phyloP scores from a whole-genome alignment of 2,329 filamentous ascomycete genomes.

The Cordyceps pruinosa region DNA sequence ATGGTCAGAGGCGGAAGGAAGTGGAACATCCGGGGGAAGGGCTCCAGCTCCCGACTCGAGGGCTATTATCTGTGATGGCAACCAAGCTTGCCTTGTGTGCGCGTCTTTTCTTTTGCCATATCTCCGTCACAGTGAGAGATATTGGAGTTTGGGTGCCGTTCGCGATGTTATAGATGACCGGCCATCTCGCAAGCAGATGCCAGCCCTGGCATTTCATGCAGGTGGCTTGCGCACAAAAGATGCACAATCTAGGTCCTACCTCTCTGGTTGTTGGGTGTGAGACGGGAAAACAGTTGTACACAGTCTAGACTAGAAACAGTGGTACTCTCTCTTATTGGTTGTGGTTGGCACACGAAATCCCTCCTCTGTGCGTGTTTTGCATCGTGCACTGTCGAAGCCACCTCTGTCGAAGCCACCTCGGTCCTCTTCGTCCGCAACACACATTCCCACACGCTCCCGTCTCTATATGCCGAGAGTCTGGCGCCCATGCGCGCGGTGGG shows the following conservation, averaged over 20 bases:
- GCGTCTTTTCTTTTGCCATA: not conserved
- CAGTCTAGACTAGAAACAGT: slow-evolving; percentile 4
- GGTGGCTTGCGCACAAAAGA: not conserved
- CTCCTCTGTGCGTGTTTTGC: not conserved
- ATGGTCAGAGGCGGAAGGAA: not conserved
- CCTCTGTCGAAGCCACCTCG: not conserved
- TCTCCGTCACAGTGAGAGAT: not conserved
- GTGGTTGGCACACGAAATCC: not conserved
- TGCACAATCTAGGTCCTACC: not conserved
- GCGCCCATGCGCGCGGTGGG: too few species aligned
- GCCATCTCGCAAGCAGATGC: not conserved
- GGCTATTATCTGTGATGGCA: too few species aligned
- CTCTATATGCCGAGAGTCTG: too few species aligned
- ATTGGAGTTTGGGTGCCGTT: not conserved
- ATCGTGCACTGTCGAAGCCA: not conserved
- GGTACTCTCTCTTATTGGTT: not conserved
- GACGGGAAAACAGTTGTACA: not conserved
- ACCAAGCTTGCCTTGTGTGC: too few species aligned
- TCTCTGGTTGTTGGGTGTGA: not conserved
- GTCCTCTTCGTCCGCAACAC: not conserved
- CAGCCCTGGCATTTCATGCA: not conserved
- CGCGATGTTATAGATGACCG: not conserved
- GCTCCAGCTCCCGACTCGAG: not conserved
- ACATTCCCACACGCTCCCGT: too few species aligned
- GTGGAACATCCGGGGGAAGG: not conserved